Evolutionary conservation across 1,139 yeast genomes (phyloP), one percentile per base, ranked within the genome.

Genomic region (Magnusiomyces clavatus): DNA sequence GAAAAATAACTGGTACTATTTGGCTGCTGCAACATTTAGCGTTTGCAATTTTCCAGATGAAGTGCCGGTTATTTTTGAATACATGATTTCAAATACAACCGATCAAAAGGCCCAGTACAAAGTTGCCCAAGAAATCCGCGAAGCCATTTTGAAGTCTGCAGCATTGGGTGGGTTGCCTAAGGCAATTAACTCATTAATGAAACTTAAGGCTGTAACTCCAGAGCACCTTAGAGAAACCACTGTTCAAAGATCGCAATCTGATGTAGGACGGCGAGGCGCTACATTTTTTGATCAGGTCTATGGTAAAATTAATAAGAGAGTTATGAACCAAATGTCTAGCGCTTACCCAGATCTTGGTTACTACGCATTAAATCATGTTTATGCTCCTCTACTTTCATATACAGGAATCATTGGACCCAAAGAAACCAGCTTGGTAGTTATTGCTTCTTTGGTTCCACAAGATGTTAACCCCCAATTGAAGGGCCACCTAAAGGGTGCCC

Each of bases 381-480:
- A 89, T 63, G 80, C 87, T 0, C 89, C 95, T 13, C 67, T 89
- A 45, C 74, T 89, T 54, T 83, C 95, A 36, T 85, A 69, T 64
- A 78, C 82, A 12, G 83, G 76, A 3, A 74, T 87, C 1, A 70
- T 89, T 41, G 67, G 75, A 11, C 82, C 86, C 1, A 75, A 73
- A 56, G 96, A 88, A 57, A 84, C 96, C 0, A 82, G 92, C 41
- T 66, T 87, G 60, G 83, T 88, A 46, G 81, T 89, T 4, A 80
- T 89, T 35, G 84, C 95, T 1, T 77, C 90, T 56, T 75, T 90
- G 61, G 82, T 89, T 13, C 97, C 97, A 0, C 96, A 87, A 64
- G 95, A 89, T 66, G 96, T 89, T n/a, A 87, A 86, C 60, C 96
- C 96, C 0, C 96, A 89, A 63, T 74, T 89, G 58, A 87, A 87